Conservation (phyloP, 805 yeast species). For the Hanseniaspora meyeri region DNA sequence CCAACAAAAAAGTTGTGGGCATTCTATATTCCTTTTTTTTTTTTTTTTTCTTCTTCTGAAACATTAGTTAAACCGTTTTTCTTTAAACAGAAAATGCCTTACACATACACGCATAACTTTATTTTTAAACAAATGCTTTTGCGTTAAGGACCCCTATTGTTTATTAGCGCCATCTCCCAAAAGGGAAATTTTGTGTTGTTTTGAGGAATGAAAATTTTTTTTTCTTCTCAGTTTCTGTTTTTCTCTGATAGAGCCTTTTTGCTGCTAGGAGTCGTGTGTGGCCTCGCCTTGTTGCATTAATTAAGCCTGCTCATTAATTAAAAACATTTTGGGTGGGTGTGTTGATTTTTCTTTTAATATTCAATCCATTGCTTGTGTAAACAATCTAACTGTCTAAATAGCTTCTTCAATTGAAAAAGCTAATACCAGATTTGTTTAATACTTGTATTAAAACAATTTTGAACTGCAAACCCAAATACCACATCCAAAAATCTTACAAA, state of each 20-base stretch:
- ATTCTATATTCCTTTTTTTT: neutral
- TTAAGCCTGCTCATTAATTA: neutral
- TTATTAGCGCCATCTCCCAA: neutral
- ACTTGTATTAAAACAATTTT: neutral
- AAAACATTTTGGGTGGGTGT: neutral
- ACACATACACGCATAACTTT: neutral
- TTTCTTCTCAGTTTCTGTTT: neutral
- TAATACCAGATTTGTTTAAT: neutral
- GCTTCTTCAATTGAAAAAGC: neutral
- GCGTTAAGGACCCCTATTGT: neutral
- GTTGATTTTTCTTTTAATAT: too few relatives aligned
- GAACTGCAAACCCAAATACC: neutral
- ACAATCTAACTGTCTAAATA: neutral
- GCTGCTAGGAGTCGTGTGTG: neutral
- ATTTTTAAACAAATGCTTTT: neutral
- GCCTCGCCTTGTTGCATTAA: neutral
- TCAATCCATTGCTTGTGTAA: too few relatives aligned
- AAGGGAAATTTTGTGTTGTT: neutral
- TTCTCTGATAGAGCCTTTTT: too few relatives aligned
- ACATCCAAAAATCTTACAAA: neutral
- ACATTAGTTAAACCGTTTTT: neutral
- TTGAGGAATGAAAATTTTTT: slow-evolving; percentile 3
- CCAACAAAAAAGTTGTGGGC: too few relatives aligned
- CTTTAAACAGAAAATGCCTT: neutral
- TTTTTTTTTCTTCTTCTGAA: neutral